Base-by-base conservation (phyloP, 2,329 filamentous ascomycete species). In the Mollisia scopiformis region DNA sequence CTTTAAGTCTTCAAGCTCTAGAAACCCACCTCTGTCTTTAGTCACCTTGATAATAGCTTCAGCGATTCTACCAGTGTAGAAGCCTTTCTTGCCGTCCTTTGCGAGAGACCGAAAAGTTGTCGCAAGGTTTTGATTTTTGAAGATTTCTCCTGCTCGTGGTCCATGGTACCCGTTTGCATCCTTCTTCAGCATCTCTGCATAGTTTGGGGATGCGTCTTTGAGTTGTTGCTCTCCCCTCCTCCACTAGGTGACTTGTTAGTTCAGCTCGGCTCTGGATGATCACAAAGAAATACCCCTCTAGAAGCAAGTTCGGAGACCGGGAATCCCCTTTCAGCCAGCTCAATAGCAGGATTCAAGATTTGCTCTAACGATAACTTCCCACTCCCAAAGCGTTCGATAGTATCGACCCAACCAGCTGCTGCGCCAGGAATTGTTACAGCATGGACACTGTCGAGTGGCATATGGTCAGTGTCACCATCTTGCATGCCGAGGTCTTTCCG, bases 371-470 rank as follows among this genome's bases (percentile, higher is more conserved):
- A 86, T 14, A 98, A 70, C 73, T 90, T 96, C 2, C 92, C 92
- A 74, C 93, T 97, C 16, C 95, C 95, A 72, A 98, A 97, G 57
- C 86, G 87, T 75, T 93, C 89, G 1, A 97, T 83, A 0, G 90
- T 89, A 75, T 99, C 95, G 25, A 91, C 88, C 95, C 95, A 99
- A 0, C 94, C 95, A 0, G 93, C 95, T 0, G 95, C 87, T 1
- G 95, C 93, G 6, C 95, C 95, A 0, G 95, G 95, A 0, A 95
- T 88, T 1, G 93, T 97, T 1, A 92, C 91, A 10, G 93, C 84
- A 72, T 96, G 90, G 14, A 91, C 88, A 71, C 89, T 94, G 33
- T 78, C 76, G 78, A 89, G 86, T 16, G 93, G 93, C 31, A 97
- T 93, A 46, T 79, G 78, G 1, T 79, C 81, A 0, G 72, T 67